These are phyloP conservation scores for Cnidoscolus chayamansa DNA, from an alignment of 441 rosid species.

Conservation along the genomic window DNA sequence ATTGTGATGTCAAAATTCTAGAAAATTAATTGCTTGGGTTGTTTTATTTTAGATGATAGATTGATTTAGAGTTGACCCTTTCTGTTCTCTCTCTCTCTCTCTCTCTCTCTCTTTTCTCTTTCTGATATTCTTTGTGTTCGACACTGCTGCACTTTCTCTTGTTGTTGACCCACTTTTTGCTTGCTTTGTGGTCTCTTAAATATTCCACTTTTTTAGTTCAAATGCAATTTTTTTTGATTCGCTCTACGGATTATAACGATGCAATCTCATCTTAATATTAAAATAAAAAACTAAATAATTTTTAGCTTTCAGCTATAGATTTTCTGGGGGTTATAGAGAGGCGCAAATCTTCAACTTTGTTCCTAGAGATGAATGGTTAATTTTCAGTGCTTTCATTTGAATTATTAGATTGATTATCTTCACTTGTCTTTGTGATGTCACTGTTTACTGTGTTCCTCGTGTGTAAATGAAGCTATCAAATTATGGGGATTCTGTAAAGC, in stretches of 20 bases:
- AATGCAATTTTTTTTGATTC: conserved; percentile 2
- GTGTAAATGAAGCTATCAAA: background rate
- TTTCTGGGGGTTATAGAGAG: background rate
- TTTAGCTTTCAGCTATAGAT: background rate
- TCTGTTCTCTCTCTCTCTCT: no score
- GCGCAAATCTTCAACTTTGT: background rate
- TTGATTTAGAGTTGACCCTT: background rate
- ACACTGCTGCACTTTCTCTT: background rate
- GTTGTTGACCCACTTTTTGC: background rate
- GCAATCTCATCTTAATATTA: background rate
- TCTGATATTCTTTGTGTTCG: background rate
- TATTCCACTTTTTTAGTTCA: background rate
- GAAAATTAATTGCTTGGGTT: conserved; percentile 4
- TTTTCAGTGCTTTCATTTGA: background rate
- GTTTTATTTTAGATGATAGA: background rate
- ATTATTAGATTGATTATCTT: background rate
- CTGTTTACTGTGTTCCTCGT: no score
- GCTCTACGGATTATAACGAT: background rate
- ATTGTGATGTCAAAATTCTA: conserved; percentile 5
- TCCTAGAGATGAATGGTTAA: background rate
- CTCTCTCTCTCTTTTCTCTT: background rate
- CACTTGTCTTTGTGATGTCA: background rate
- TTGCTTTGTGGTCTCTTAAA: conserved; percentile 1
- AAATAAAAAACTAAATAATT: background rate
- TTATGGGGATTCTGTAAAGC: background rate